A percentile compares a stretch with the other conserved stretches of the same genome.
phyloP scores from a whole-genome alignment of 2,329 filamentous ascomycete species.

The Colletotrichum agaves region DNA sequence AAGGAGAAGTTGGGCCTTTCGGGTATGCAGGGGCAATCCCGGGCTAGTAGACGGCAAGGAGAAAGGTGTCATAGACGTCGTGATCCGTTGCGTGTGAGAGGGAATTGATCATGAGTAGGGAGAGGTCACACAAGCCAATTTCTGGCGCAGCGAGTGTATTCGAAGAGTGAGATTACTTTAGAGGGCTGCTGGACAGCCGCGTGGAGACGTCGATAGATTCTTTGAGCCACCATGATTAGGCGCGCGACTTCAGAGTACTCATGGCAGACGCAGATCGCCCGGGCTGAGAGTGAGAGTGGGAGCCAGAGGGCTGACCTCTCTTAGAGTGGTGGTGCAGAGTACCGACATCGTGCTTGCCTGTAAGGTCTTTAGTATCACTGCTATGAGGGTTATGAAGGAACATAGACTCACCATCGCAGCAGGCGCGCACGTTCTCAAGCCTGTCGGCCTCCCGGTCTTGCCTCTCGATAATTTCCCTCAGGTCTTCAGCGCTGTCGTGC shows the following conservation, averaged over 20 bases:
- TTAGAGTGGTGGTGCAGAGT: constrained; percentile 62
- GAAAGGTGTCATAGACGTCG: constrained; percentile 38
- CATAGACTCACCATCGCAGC: constrained; percentile 86
- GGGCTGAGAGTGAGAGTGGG: constrained; percentile 49
- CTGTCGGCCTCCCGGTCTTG: constrained; percentile 81
- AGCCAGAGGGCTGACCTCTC: constrained; percentile 53
- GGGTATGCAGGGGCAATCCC: constrained; percentile 25
- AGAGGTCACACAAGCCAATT: constrained; percentile 20
- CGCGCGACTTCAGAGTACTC: constrained; percentile 50
- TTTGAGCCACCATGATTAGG: constrained; percentile 40
- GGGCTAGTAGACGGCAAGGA: constrained; percentile 32
- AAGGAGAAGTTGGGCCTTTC: constrained; percentile 22
- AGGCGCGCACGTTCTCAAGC: constrained; percentile 94
- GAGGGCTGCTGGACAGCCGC: constrained; percentile 26
- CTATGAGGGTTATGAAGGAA: background rate
- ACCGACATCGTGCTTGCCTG: constrained; percentile 80
- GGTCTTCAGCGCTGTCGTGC: constrained; percentile 84
- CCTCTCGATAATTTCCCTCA: constrained; percentile 81
- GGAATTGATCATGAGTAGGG: constrained; percentile 37
- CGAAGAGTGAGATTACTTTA: constrained; percentile 25
- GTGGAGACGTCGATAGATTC: constrained; percentile 16
- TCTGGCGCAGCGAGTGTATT: constrained; percentile 29
- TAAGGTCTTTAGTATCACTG: constrained; percentile 40
- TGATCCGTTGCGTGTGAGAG: constrained; percentile 39
- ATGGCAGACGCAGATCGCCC: constrained; percentile 49